Conservation (phyloP, 1,139 yeast genomes). For the Debaryomyces nepalensis region DNA sequence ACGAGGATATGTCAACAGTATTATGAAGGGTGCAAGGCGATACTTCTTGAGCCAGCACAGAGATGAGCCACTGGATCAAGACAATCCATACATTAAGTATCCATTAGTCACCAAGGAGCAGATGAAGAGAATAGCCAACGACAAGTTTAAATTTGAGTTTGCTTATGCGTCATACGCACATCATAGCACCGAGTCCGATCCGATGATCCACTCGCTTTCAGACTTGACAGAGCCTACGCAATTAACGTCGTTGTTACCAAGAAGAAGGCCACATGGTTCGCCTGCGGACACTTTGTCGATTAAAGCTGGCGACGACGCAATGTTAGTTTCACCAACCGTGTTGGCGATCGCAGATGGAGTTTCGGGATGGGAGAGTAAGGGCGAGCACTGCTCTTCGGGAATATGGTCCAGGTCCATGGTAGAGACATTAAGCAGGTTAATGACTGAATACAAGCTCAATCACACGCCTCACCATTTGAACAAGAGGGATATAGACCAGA, state of each 20-base stretch:
- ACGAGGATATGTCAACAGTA: slow-evolving; percentile 5
- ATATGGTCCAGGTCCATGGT: slow-evolving; percentile 62
- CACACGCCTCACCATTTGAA: slow-evolving; percentile 50
- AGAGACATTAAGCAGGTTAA: slow-evolving; percentile 54
- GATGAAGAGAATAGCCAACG: slow-evolving; percentile 40
- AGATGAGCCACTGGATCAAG: slow-evolving; percentile 29
- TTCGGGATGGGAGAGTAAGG: slow-evolving; percentile 59
- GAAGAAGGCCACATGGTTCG: slow-evolving; percentile 57
- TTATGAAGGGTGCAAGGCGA: slow-evolving; percentile 33
- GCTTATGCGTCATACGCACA: slow-evolving; percentile 54
- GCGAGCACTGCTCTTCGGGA: slow-evolving; percentile 50
- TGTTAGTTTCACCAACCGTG: slow-evolving; percentile 59
- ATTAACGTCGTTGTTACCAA: slow-evolving; percentile 51
- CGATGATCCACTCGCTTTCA: slow-evolving; percentile 53
- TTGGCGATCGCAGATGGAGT: slow-evolving; percentile 67
- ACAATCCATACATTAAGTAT: slow-evolving; percentile 46
- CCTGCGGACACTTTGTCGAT: slow-evolving; percentile 58
- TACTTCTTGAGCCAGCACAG: slow-evolving; percentile 29
- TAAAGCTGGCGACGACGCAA: slow-evolving; percentile 67
- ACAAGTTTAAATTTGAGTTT: slow-evolving; percentile 50
- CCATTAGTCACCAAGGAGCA: slow-evolving; percentile 49
- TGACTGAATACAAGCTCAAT: slow-evolving; percentile 50
- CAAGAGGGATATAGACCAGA: slow-evolving; percentile 49
- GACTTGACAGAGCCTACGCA: slow-evolving; percentile 57
- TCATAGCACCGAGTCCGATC: slow-evolving; percentile 45